phyloP scores from a whole-genome alignment of 257 asterid genomes.

The Prunella vulgaris region DNA sequence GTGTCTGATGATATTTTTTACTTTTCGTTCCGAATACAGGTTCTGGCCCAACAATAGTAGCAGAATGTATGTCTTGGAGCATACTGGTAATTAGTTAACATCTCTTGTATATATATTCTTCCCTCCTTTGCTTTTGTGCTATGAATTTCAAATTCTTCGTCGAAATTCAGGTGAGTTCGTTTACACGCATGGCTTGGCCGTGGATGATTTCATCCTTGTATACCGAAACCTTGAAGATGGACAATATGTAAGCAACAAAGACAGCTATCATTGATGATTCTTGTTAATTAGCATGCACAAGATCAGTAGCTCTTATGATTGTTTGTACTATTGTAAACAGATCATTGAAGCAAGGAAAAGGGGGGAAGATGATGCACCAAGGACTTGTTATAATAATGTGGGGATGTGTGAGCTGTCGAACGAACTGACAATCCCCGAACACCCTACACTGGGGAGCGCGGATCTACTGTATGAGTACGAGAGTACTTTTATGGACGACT shows the following conservation, averaged over 20 bases:
- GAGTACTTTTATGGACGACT: not conserved
- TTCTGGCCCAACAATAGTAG: slow-evolving; percentile 64
- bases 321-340: slow-evolving; percentile 17
- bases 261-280: not conserved
- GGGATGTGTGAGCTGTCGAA: slow-evolving; percentile 6
- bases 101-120: not conserved
- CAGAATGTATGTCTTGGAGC: slow-evolving; percentile 59
- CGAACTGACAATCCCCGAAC: not conserved
- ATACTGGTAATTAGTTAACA: slow-evolving; percentile 32
- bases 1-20: not conserved
- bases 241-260: slow-evolving; percentile 33
- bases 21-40: slow-evolving; percentile 20
- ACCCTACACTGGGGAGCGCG: not conserved
- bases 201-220: slow-evolving; percentile 43
- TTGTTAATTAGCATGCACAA: not conserved
- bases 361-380: not conserved
- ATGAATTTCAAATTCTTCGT: not conserved
- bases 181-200: slow-evolving; percentile 34
- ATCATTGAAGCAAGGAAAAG: slow-evolving; percentile 44
- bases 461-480: not conserved
- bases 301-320: not conserved
- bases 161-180: slow-evolving; percentile 40
- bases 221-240: slow-evolving; percentile 44
- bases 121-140: not conserved
- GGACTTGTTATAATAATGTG: not conserved